phyloP scores from a whole-genome alignment of 257 asterid species.

The Parsonsia alboflavescens region DNA sequence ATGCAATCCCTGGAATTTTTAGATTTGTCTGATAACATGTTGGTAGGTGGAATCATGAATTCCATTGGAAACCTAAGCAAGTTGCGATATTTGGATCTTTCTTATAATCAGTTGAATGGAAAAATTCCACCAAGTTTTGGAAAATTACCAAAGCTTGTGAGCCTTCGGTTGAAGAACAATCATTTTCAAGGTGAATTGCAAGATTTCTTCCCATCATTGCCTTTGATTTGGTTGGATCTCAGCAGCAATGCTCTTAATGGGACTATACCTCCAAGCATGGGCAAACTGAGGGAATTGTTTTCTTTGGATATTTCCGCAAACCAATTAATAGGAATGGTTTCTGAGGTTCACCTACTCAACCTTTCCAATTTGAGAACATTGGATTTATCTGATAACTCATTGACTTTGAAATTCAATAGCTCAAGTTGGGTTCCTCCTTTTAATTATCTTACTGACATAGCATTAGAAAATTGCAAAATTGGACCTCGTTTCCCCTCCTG shows the following conservation, averaged over 20 bases:
- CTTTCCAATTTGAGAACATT: conserved; percentile 7
- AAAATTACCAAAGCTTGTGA: neutral
- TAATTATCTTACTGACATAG: conserved; percentile 14
- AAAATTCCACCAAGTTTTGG: neutral
- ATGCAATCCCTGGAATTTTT: conserved; percentile 3
- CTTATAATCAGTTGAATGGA: neutral
- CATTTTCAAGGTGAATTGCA: conserved; percentile 13
- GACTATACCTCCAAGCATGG: conserved; percentile 11
- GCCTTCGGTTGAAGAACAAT: conserved; percentile 4
- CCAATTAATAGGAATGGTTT: neutral
- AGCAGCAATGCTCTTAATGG: conserved; percentile 3
- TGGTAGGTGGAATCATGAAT: neutral
- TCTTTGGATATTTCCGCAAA: conserved; percentile 10
- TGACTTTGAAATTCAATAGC: neutral
- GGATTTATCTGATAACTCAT: conserved; percentile 6
- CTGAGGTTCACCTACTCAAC: conserved; percentile 15
- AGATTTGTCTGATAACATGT: neutral
- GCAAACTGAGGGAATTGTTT: conserved; percentile 15
- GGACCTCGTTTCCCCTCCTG: too few relatives aligned
- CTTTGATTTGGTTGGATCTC: conserved; percentile 6
- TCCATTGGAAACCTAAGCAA: neutral
- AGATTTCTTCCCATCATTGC: neutral
- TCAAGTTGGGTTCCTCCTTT: conserved; percentile 30
- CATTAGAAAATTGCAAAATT: neutral
- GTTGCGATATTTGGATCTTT: conserved; percentile 1